phyloP scores from a whole-genome alignment of 495 filamentous ascomycete genomes.

The Endocarpon pusillum region DNA sequence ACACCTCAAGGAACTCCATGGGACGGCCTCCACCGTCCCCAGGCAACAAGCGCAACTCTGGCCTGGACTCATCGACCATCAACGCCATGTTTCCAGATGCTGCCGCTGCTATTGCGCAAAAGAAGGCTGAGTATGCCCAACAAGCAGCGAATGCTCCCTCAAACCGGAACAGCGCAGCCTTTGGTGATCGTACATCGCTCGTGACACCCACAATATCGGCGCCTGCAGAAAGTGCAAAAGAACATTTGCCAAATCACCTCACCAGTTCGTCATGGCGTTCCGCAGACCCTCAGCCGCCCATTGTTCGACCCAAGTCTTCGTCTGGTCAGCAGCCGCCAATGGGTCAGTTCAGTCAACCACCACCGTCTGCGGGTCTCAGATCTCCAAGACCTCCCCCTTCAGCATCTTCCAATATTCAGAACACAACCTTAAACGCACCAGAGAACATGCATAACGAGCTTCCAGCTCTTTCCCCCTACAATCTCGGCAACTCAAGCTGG shows the following conservation, averaged over 20 bases:
- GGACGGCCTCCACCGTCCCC: conserved; percentile 62
- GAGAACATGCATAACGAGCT: conserved; percentile 50
- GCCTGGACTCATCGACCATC: conserved; percentile 80
- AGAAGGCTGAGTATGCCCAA: conserved; percentile 93
- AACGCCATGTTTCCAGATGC: conserved; percentile 99
- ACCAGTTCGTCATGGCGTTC: conserved; percentile 19
- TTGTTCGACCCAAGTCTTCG: conserved; percentile 73
- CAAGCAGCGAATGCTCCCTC: conserved; percentile 84
- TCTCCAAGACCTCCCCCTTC: conserved; percentile 59
- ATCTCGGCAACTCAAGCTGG: conserved; percentile 76
- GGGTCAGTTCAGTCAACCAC: conserved; percentile 88
- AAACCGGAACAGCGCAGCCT: conserved; percentile 78
- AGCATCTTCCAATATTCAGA: conserved; percentile 59
- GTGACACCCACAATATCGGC: conserved; percentile 62
- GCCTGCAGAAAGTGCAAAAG: conserved; percentile 36
- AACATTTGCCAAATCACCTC: conserved; percentile 27
- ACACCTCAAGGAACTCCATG: conserved; percentile 72
- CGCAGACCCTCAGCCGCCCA: conserved; percentile 36
- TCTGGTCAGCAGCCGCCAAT: conserved; percentile 72
- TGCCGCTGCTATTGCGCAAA: conserved; percentile 88
- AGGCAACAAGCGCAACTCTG: conserved; percentile 75
- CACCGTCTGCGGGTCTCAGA: conserved; percentile 60
- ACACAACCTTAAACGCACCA: conserved; percentile 56
- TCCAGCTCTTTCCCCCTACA: conserved; percentile 80
- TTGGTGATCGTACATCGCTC: conserved; percentile 66